A percentile compares a stretch with the other conserved stretches of the same genome.
Evolutionary conservation across 495 filamentous ascomycete genomes (phyloP).

Genomic region (Recurvomyces mirabilis): DNA sequence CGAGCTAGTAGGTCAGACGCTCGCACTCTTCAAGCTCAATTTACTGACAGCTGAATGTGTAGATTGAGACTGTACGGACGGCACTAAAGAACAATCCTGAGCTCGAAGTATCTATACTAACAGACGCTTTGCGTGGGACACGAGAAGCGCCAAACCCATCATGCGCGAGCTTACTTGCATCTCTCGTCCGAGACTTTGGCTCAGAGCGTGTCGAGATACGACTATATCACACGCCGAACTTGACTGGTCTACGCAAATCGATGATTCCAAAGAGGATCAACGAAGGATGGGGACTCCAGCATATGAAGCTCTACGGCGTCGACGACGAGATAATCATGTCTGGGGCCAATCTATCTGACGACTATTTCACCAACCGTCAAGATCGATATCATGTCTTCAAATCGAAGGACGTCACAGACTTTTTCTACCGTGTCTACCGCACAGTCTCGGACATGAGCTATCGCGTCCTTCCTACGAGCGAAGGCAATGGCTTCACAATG

Average conservation of each 20-base stretch:
- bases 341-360: constrained; percentile 82
- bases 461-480: constrained; percentile 48
- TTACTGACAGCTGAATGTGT: constrained; percentile 12
- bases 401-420: constrained; percentile 64
- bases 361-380: constrained; percentile 94
- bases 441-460: constrained; percentile 73
- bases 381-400: constrained; percentile 90
- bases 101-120: constrained; percentile 82
- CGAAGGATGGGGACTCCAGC: constrained; percentile 95
- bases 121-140: constrained; percentile 82
- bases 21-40: neutral
- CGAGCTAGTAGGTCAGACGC: constrained; percentile 51
- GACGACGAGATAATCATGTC: constrained; percentile 95
- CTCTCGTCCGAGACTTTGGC: constrained; percentile 73
- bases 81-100: constrained; percentile 63
- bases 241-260: constrained; percentile 76
- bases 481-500: constrained; percentile 55
- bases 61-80: constrained; percentile 66
- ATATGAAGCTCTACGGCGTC: constrained; percentile 97
- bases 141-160: constrained; percentile 80
- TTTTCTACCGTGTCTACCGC: constrained; percentile 67
- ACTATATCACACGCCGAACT: constrained; percentile 95
- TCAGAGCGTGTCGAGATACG: constrained; percentile 86
- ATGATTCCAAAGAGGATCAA: constrained; percentile 82
- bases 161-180: constrained; percentile 77